Base-by-base conservation (phyloP, 2,329 filamentous ascomycete genomes). In the Verticillium longisporum region DNA sequence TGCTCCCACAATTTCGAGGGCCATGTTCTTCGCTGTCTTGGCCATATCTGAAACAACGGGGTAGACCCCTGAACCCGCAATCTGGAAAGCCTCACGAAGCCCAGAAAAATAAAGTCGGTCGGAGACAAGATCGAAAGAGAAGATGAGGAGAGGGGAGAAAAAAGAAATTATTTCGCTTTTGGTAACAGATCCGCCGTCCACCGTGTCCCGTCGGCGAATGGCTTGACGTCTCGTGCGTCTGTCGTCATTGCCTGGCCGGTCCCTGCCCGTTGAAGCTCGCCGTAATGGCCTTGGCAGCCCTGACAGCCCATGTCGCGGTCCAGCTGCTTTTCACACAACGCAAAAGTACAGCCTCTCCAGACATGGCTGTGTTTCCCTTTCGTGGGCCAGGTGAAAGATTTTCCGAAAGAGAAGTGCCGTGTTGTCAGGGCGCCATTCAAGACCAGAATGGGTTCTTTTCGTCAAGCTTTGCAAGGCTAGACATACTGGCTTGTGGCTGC, bases 31-130 rank as follows among this genome's bases (percentile, higher is more conserved):
- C 18, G 10, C 26, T 37, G 37, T 26, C 56, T 58, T 58, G 56
- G 56, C 56, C 15, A 26, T 14, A 58, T 58, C 56, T 58, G 56
- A 58, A 58, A 58, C 56, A 57, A 57, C 36, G 56, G 56, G 56
- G 56, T 57, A 50, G 21, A 50, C 45, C 45, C 45, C 45, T 50
- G 45, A 50, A 50, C 45, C 45, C 45, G 45, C 45, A 50, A 50
- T 21, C 45, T 26, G 45, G 18, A 50, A 50, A 50, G 45, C 45
- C 45, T 50, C 45, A 18, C 18, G 9, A 36, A 50, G n/a, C 45
- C 18, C 45, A 50, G 45, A 50, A 50, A 41, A 26, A 26, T 26
- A 26, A 50, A 50, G 45, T 50, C n/a, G 45, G 45, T 50, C 45
- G 21, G 45, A 50, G 45, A 50, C 45, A 50, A 6, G 34, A 21